Evolutionary conservation across 2,329 filamentous ascomycete species (phyloP).

Genomic region (Neonectria punicea): DNA sequence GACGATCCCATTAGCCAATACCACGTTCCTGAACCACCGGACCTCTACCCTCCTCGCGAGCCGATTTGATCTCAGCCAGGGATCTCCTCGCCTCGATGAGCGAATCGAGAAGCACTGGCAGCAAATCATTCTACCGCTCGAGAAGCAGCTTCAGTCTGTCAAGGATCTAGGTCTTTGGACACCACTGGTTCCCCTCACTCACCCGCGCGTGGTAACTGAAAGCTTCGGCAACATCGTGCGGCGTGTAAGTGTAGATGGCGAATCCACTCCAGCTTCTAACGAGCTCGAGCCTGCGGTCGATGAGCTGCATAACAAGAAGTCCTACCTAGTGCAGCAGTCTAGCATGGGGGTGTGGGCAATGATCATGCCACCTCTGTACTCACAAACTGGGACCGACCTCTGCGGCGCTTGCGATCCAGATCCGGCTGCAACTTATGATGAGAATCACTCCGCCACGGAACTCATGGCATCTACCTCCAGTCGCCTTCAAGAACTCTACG

Average conservation of each 20-base stretch:
- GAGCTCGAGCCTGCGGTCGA: slow-evolving; percentile 77
- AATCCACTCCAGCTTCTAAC: slow-evolving; percentile 70
- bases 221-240: slow-evolving; percentile 84
- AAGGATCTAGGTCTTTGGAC: slow-evolving; percentile 46
- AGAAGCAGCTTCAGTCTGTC: slow-evolving; percentile 32
- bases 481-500: slow-evolving; percentile 50
- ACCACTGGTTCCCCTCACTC: slow-evolving; percentile 71
- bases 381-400: slow-evolving; percentile 22
- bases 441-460: slow-evolving; percentile 33
- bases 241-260: slow-evolving; percentile 62
- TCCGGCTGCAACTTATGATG: slow-evolving; percentile 35
- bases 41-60: slow-evolving; percentile 65
- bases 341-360: slow-evolving; percentile 79
- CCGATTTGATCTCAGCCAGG: slow-evolving; percentile 42
- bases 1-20: slow-evolving; percentile 78
- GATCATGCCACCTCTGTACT: slow-evolving; percentile 60
- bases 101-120: slow-evolving; percentile 54
- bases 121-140: slow-evolving; percentile 43
- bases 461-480: slow-evolving; percentile 40
- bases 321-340: slow-evolving; percentile 48
- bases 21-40: slow-evolving; percentile 77
- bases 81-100: slow-evolving; percentile 36
- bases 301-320: slow-evolving; percentile 60
- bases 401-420: slow-evolving; percentile 27
- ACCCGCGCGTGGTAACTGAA: slow-evolving; percentile 68